These are phyloP conservation scores for Euphorbia schlechtendalii DNA, from an alignment of 441 rosid species.

Conservation along the genomic window DNA sequence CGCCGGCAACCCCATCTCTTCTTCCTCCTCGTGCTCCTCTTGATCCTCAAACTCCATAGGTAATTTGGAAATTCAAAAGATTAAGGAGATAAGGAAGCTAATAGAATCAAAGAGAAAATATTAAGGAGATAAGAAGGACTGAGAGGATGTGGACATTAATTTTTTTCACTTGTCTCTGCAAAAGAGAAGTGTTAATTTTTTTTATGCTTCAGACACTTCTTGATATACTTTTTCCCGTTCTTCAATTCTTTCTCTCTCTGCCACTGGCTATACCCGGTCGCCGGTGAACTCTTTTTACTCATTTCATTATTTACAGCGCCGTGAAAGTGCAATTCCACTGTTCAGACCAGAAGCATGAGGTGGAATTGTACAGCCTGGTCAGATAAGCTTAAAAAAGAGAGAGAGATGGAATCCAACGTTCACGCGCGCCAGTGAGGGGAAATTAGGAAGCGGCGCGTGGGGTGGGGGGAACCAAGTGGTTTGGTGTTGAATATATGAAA, in stretches of 20 bases:
- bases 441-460: slow-evolving; percentile 13
- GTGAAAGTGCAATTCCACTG: slow-evolving; percentile 14
- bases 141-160: slow-evolving; percentile 48
- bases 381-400: slow-evolving; percentile 9
- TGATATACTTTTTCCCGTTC: slow-evolving; percentile 29
- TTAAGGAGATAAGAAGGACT: slow-evolving; percentile 28
- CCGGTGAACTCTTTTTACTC: no score
- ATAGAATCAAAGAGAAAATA: slow-evolving; percentile 9
- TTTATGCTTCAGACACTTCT: neutral
- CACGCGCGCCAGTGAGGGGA: slow-evolving; percentile 19
- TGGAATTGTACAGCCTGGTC: slow-evolving; percentile 5
- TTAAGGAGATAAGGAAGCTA: slow-evolving; percentile 13
- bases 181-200: slow-evolving; percentile 26
- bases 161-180: slow-evolving; percentile 19
- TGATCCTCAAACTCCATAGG: slow-evolving; percentile 63
- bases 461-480: neutral
- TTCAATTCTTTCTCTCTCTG: no score
- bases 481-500: neutral
- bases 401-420: slow-evolving; percentile 24
- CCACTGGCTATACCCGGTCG: neutral
- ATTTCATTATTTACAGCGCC: slow-evolving; percentile 12
- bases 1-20: slow-evolving; percentile 36
- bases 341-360: neutral
- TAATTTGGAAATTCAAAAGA: neutral
- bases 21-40: slow-evolving; percentile 42